Conservation (phyloP, 495 filamentous ascomycete species). For the Tetracladium setigerum region DNA sequence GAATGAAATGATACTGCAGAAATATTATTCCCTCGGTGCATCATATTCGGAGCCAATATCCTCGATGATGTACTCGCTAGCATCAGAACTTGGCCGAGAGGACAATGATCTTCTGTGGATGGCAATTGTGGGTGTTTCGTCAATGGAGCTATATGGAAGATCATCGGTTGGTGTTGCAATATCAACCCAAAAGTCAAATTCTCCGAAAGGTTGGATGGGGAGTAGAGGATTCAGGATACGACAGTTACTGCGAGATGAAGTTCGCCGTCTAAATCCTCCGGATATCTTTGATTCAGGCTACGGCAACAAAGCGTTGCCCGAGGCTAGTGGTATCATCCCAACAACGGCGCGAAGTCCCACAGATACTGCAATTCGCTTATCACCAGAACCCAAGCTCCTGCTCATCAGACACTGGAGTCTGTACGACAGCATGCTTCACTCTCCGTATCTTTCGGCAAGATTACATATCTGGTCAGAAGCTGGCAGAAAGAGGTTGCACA, state of each 20-base stretch:
- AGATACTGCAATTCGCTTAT: slow-evolving; percentile 86
- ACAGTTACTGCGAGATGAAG: slow-evolving; percentile 83
- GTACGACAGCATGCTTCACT: slow-evolving; percentile 98
- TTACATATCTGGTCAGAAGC: slow-evolving; percentile 91
- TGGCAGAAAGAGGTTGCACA: slow-evolving; percentile 86
- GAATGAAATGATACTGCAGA: slow-evolving; percentile 61
- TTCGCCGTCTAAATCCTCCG: slow-evolving; percentile 85
- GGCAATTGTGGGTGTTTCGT: slow-evolving; percentile 84
- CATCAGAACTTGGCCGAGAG: slow-evolving; percentile 89
- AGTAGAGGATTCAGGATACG: slow-evolving; percentile 77
- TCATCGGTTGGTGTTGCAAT: slow-evolving; percentile 74
- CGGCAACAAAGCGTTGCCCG: slow-evolving; percentile 41
- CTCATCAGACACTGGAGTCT: slow-evolving; percentile 94
- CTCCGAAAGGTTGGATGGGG: slow-evolving; percentile 71
- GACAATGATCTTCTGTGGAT: slow-evolving; percentile 96
- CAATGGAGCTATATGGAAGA: slow-evolving; percentile 84
- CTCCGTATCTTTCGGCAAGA: slow-evolving; percentile 85
- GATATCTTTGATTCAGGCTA: slow-evolving; percentile 50
- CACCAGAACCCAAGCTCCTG: slow-evolving; percentile 89
- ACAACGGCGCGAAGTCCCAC: slow-evolving; percentile 83
- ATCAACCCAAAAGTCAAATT: slow-evolving; percentile 42
- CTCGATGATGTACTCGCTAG: slow-evolving; percentile 85
- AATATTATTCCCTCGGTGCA: slow-evolving; percentile 78
- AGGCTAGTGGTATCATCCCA: slow-evolving; percentile 70
- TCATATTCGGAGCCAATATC: slow-evolving; percentile 94